A percentile compares a stretch with the other conserved stretches of the same genome.
These are phyloP conservation scores for Myxozyma neotropica DNA, from an alignment of 805 yeast species.

Conservation along the genomic window DNA sequence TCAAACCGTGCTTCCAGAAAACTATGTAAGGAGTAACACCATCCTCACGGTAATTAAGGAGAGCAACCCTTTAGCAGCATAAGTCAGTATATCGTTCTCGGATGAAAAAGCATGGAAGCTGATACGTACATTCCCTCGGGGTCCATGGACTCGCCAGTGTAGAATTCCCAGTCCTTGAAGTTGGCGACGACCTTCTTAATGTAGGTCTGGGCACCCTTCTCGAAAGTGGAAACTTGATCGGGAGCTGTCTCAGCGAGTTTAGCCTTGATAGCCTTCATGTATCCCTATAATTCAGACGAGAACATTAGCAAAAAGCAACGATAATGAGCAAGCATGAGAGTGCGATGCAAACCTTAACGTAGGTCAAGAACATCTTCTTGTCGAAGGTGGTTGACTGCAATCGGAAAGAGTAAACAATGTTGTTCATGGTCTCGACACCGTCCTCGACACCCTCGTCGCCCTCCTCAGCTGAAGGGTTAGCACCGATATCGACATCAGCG, in stretches of 20 bases:
- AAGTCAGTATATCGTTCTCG: not conserved
- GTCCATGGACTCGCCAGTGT: slow-evolving; percentile 99
- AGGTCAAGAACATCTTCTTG: slow-evolving; percentile 95
- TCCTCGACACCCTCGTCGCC: slow-evolving; percentile 80
- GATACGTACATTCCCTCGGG: slow-evolving; percentile 85
- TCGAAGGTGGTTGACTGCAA: slow-evolving; percentile 93
- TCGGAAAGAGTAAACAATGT: slow-evolving; percentile 98
- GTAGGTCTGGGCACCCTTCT: slow-evolving; percentile 96
- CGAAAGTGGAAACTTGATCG: slow-evolving; percentile 82
- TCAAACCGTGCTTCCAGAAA: slow-evolving; percentile 98
- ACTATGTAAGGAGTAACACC: slow-evolving; percentile 97
- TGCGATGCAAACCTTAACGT: slow-evolving; percentile 65
- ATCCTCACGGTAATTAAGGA: slow-evolving; percentile 99
- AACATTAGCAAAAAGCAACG: not conserved
- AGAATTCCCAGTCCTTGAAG: slow-evolving; percentile 99
- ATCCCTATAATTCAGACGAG: slow-evolving; percentile 50
- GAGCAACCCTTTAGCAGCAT: slow-evolving; percentile 54
- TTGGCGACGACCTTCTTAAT: slow-evolving; percentile 93
- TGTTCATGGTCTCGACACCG: slow-evolving; percentile 89
- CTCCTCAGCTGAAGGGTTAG: slow-evolving; percentile 98
- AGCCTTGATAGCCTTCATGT: slow-evolving; percentile 95
- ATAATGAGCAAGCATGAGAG: not conserved
- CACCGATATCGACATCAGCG: slow-evolving; percentile 97
- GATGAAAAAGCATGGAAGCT: not conserved
- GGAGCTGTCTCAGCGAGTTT: slow-evolving; percentile 87